Base-by-base conservation (phyloP, 176 grass and related monocot species). In the Chloris gayana region DNA sequence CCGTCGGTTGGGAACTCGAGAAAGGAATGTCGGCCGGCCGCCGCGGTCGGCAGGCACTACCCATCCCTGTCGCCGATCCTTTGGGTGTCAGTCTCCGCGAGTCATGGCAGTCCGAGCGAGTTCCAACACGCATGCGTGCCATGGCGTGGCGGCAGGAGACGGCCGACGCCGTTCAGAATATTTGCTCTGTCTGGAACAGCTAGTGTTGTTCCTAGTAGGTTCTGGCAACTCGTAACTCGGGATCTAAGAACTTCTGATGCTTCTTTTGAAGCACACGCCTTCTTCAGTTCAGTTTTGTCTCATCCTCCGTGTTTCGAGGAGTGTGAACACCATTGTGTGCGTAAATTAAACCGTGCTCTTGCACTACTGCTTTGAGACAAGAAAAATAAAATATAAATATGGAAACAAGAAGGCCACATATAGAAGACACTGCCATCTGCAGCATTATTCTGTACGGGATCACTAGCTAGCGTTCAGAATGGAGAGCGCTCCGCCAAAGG, bases 1-100 rank as follows among this genome's bases (percentile, higher is more conserved):
- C 74, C 78, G 24, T 78, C 77, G 78, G 83, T 67, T 86, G 78
- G 78, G 78, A 57, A 53, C 78, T 86, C 78, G 60, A 86, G 21
- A 82, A 86, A 89, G 77, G 83, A 82, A 89, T 82, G 73, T 82
- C 78, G 86, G 51, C 81, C 64, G 49, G 49, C 49, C 17, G 17
- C 17, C 75, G 25, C 73, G 13, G 56, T 78, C 76, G 56, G 67
- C 60, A 50, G 47, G 35, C 35, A 31, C 41, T 26, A 31, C 27
- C 60, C 27, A 18, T 46, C 74, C 60, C 60, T 41, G 75, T 66
- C 75, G 21, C 33, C 49, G 19, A 60, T n/a, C 53, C 50, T 5
- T 63, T 39, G 24, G n/a, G 73, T 44, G 73, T 76, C 73, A 62
- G 56, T 50, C 45, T 50, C 33, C 50, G n/a, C n/a, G n/a, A n/a